Percentiles rank a stretch among this genome's conserved stretches.
Evolutionary conservation across 495 filamentous ascomycete genomes (phyloP).

Genomic region (Penicillium fimorum): DNA sequence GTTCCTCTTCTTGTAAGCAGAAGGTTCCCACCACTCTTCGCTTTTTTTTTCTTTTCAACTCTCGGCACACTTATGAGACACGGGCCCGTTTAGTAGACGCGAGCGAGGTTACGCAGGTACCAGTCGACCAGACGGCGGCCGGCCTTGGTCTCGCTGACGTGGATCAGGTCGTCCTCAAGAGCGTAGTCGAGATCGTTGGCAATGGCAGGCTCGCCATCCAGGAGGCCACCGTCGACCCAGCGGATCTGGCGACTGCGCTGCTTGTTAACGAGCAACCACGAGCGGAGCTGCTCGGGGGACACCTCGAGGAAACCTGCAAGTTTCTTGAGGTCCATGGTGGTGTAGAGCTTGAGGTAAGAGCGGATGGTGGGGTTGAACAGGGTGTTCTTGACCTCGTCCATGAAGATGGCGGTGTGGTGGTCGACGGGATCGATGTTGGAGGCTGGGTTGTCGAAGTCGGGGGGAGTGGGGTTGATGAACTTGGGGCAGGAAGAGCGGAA

Average conservation of each 20-base stretch:
- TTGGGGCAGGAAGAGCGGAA: conserved; percentile 96
- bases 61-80: conserved; percentile 17
- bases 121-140: conserved; percentile 95
- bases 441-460: conserved; percentile 93
- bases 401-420: conserved; percentile 95
- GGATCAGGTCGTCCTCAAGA: conserved; percentile 93
- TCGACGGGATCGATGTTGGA: conserved; percentile 95
- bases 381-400: conserved; percentile 99
- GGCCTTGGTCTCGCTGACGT: conserved; percentile 97
- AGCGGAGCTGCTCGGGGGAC: conserved; percentile 84
- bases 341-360: conserved; percentile 98
- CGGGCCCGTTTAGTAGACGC: conserved; percentile 70
- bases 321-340: conserved; percentile 98
- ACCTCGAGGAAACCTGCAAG: conserved; percentile 95
- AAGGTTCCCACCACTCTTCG: conserved; percentile 25
- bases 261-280: conserved; percentile 94
- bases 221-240: conserved; percentile 84
- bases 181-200: conserved; percentile 95
- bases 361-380: conserved; percentile 87
- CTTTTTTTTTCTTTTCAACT: conserved; percentile 24
- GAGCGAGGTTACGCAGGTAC: conserved; percentile 94
- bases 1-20: conserved; percentile 30
- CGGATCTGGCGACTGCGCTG: conserved; percentile 94
- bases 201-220: conserved; percentile 90
- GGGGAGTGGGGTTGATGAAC: conserved; percentile 96